A percentile compares a stretch with the other conserved stretches of the same genome.
Conservation (phyloP, 805 yeast species). For the Torulaspora quercuum region DNA sequence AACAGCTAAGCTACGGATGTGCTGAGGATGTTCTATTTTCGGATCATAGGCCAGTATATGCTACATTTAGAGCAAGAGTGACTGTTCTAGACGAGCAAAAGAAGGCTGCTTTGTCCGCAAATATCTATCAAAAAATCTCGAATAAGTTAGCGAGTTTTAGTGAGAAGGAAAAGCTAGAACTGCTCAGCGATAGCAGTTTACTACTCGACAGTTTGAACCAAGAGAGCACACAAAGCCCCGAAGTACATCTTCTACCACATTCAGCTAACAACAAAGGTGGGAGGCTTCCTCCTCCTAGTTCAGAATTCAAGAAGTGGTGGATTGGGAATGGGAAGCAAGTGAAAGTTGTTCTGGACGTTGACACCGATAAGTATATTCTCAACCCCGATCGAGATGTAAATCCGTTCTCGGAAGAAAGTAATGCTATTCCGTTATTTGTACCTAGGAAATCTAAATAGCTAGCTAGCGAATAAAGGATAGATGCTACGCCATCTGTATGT, state of each 20-base stretch:
- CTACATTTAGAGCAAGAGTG: constrained; percentile 59
- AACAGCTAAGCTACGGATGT: constrained; percentile 58
- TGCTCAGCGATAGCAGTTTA: constrained; percentile 37
- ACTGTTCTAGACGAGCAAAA: constrained; percentile 59
- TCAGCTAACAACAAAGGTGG: constrained; percentile 24
- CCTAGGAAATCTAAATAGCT: constrained; percentile 6
- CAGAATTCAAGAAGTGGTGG: constrained; percentile 90
- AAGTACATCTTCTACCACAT: constrained; percentile 18
- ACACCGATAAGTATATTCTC: constrained; percentile 44
- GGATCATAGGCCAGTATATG: constrained; percentile 89
- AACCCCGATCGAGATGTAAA: constrained; percentile 70
- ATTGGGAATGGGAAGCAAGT: constrained; percentile 71
- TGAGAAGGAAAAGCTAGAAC: constrained; percentile 48
- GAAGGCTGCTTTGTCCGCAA: constrained; percentile 49
- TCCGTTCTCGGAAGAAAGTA: constrained; percentile 59
- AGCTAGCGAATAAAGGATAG: too few relatives aligned
- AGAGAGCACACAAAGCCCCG: constrained; percentile 21
- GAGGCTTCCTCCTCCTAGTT: constrained; percentile 80
- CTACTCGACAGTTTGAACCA: constrained; percentile 32
- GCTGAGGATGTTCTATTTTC: constrained; percentile 60
- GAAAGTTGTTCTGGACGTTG: constrained; percentile 52
- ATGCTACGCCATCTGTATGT: too few relatives aligned
- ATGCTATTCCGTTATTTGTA: constrained; percentile 43
- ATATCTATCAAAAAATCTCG: constrained; percentile 53
- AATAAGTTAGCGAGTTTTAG: constrained; percentile 41